A percentile compares a stretch with the other conserved stretches of the same genome.
Evolutionary conservation across 805 yeast species (phyloP).

Genomic region (Kodamaea jinghongensis): DNA sequence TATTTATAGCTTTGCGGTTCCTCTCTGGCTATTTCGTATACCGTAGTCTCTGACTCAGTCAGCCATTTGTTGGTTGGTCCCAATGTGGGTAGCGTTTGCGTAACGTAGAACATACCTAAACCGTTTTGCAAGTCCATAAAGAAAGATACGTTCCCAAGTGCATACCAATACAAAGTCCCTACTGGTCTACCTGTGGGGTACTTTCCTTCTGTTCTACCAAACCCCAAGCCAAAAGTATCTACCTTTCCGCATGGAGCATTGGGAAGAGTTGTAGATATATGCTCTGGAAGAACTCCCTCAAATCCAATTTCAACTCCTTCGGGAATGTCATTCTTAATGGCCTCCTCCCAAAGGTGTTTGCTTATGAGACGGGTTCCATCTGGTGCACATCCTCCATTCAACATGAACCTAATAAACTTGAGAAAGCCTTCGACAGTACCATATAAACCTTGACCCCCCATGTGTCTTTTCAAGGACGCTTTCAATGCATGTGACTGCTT

Average conservation of each 20-base stretch:
- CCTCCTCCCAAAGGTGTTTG: slow-evolving; percentile 29
- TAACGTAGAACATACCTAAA: slow-evolving; percentile 38
- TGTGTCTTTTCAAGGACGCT: slow-evolving; percentile 12
- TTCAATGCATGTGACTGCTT: background rate
- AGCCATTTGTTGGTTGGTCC: slow-evolving; percentile 15
- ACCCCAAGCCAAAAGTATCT: slow-evolving; percentile 1
- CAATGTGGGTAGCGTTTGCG: slow-evolving; percentile 37
- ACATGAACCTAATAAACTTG: slow-evolving; percentile 35
- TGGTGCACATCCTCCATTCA: slow-evolving; percentile 41
- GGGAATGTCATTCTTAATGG: slow-evolving; percentile 34
- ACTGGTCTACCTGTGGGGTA: slow-evolving; percentile 34
- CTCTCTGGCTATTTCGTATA: slow-evolving; percentile 18
- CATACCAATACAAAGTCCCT: slow-evolving; percentile 38
- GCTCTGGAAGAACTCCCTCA: slow-evolving; percentile 14
- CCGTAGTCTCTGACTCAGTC: slow-evolving; percentile 22
- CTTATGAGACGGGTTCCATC: slow-evolving; percentile 30
- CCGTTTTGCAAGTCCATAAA: slow-evolving; percentile 39
- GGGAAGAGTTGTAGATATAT: background rate
- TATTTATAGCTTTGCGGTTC: too few relatives aligned
- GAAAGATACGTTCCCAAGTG: slow-evolving; percentile 36
- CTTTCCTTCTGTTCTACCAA: slow-evolving; percentile 14
- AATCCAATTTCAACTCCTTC: slow-evolving; percentile 17
- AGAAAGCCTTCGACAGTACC: slow-evolving; percentile 38
- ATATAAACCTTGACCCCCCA: slow-evolving; percentile 45
- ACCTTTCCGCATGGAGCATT: background rate